These are phyloP conservation scores for Apiospora marii DNA, from an alignment of 2,329 filamentous ascomycete species.

Conservation along the genomic window DNA sequence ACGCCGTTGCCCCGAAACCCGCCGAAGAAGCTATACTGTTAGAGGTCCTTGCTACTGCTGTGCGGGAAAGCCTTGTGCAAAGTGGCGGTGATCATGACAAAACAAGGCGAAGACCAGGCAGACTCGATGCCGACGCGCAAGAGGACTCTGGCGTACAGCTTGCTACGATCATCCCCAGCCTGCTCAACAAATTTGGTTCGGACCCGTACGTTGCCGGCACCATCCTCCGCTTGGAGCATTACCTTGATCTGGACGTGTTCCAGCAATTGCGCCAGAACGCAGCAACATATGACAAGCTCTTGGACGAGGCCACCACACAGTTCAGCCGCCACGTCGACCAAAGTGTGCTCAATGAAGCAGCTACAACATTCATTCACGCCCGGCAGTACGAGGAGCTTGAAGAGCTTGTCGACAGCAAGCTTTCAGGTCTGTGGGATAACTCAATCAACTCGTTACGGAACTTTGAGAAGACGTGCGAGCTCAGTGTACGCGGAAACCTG, in stretches of 20 bases:
- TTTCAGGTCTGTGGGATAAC: slow-evolving; percentile 87
- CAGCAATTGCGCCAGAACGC: slow-evolving; percentile 88
- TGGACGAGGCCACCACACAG: slow-evolving; percentile 93
- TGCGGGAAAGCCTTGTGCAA: slow-evolving; percentile 76
- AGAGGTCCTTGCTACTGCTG: slow-evolving; percentile 84
- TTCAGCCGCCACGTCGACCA: slow-evolving; percentile 93
- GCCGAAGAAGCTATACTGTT: slow-evolving; percentile 86
- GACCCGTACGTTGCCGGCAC: slow-evolving; percentile 84
- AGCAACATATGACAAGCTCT: slow-evolving; percentile 77
- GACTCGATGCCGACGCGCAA: slow-evolving; percentile 72
- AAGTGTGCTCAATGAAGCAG: slow-evolving; percentile 83
- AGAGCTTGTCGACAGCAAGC: slow-evolving; percentile 81
- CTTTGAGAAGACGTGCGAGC: slow-evolving; percentile 74
- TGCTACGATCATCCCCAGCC: slow-evolving; percentile 79
- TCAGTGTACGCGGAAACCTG: slow-evolving; percentile 76
- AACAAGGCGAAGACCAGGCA: slow-evolving; percentile 63
- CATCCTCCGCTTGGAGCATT: slow-evolving; percentile 85
- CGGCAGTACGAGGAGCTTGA: slow-evolving; percentile 87
- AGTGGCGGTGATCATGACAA: slow-evolving; percentile 70
- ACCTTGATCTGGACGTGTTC: slow-evolving; percentile 86
- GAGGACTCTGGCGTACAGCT: slow-evolving; percentile 82
- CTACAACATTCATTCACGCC: slow-evolving; percentile 82
- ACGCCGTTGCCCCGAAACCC: slow-evolving; percentile 74
- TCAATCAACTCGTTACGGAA: slow-evolving; percentile 76
- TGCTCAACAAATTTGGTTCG: slow-evolving; percentile 94